These are phyloP conservation scores for Mangifera indica DNA, from an alignment of 345 rosid genomes.

Conservation along the genomic window DNA sequence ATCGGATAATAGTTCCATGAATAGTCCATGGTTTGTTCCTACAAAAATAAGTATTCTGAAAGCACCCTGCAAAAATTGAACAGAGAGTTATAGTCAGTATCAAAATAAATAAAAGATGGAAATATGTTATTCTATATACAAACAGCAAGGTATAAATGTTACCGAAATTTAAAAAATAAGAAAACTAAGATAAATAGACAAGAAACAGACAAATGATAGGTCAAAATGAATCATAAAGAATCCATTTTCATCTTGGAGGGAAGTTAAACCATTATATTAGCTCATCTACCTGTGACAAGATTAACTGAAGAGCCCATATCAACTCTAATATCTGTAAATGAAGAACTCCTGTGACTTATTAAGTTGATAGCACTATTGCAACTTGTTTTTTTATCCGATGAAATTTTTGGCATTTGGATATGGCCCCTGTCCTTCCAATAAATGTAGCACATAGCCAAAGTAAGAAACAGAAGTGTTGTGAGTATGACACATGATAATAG, in stretches of 20 bases:
- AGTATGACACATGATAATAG: slow-evolving; percentile 57
- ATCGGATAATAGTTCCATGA: slow-evolving; percentile 57
- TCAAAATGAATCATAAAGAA: neutral
- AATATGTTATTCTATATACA: neutral
- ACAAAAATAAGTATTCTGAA: slow-evolving; percentile 47
- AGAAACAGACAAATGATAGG: neutral
- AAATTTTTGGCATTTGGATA: slow-evolving; percentile 44
- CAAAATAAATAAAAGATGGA: slow-evolving; percentile 7
- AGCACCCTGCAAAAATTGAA: slow-evolving; percentile 56
- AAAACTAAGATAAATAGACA: neutral
- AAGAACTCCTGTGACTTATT: slow-evolving; percentile 50
- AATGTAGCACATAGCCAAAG: slow-evolving; percentile 57
- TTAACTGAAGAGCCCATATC: slow-evolving; percentile 37
- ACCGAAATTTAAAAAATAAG: neutral
- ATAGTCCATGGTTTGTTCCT: slow-evolving; percentile 51
- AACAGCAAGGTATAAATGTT: neutral
- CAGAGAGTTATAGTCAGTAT: neutral
- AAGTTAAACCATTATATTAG: neutral
- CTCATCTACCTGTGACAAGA: slow-evolving; percentile 40
- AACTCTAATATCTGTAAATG: slow-evolving; percentile 40
- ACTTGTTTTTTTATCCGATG: slow-evolving; percentile 70
- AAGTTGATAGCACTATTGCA: slow-evolving; percentile 78
- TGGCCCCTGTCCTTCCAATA: slow-evolving; percentile 46
- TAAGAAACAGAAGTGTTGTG: slow-evolving; percentile 66
- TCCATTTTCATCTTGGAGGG: slow-evolving; percentile 10